These are phyloP conservation scores for Salix viminalis DNA, from an alignment of 345 rosid species.

Conservation along the genomic window DNA sequence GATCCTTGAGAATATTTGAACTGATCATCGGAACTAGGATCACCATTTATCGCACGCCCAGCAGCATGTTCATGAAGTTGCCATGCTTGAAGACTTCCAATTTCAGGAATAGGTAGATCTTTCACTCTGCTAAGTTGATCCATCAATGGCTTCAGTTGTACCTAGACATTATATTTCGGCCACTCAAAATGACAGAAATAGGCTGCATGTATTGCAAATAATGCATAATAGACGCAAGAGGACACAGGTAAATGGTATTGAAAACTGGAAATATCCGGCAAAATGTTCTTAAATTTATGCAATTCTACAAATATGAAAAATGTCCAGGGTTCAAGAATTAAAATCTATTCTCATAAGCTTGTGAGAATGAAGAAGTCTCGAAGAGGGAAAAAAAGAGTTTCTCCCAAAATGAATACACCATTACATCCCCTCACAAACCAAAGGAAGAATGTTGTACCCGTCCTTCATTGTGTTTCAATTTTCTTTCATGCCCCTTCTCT, in stretches of 20 bases:
- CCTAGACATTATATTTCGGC: slow-evolving; percentile 40
- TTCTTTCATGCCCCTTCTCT: too few species aligned
- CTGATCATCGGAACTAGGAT: slow-evolving; percentile 63
- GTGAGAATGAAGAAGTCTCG: too few species aligned
- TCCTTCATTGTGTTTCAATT: too few species aligned
- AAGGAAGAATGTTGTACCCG: too few species aligned
- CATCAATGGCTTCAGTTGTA: slow-evolving; percentile 61
- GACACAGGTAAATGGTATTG: background rate
- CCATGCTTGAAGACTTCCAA: slow-evolving; percentile 77
- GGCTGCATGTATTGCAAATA: background rate
- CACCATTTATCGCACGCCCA: slow-evolving; percentile 57
- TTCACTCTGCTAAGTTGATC: slow-evolving; percentile 77
- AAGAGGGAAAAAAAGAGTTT: too few species aligned
- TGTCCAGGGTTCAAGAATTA: too few species aligned
- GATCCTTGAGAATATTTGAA: slow-evolving; percentile 54
- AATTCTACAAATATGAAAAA: too few species aligned
- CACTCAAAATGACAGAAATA: slow-evolving; percentile 1
- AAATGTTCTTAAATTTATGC: too few species aligned
- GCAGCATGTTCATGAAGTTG: slow-evolving; percentile 78
- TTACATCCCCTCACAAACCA: too few species aligned
- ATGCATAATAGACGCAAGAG: background rate
- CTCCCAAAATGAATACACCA: too few species aligned
- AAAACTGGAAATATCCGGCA: too few species aligned
- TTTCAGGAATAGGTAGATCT: slow-evolving; percentile 74
- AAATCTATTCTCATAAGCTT: too few species aligned